Percentiles rank a stretch among this genome's conserved stretches.
These are phyloP conservation scores for Cercophora samala DNA, from an alignment of 495 filamentous ascomycete genomes.

Conservation along the genomic window DNA sequence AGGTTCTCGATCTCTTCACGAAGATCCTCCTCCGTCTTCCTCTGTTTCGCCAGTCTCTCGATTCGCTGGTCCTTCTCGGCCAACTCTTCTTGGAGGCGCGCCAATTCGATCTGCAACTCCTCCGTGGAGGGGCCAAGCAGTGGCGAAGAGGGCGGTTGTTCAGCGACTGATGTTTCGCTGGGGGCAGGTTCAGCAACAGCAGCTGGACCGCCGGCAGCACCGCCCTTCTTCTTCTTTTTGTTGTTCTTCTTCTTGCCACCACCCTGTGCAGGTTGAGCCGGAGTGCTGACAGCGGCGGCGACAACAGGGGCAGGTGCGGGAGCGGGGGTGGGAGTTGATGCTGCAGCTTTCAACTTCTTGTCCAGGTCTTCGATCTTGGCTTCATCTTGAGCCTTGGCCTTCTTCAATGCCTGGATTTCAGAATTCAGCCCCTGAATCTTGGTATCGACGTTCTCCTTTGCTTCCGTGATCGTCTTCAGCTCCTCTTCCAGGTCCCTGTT, in stretches of 20 bases:
- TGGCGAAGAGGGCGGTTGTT: constrained; percentile 25
- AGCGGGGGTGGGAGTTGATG: background rate
- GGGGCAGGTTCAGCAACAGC: constrained; percentile 20
- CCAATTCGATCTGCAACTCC: constrained; percentile 42
- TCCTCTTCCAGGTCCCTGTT: constrained; percentile 41
- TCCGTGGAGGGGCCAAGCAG: constrained; percentile 25
- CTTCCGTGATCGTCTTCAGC: constrained; percentile 29
- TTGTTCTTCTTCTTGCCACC: constrained; percentile 82
- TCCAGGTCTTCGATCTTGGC: constrained; percentile 34
- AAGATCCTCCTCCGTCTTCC: constrained; percentile 74
- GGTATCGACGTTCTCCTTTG: constrained; percentile 32
- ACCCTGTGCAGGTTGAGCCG: constrained; percentile 19
- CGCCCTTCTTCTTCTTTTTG: constrained; percentile 70
- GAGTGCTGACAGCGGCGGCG: background rate
- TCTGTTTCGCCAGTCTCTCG: constrained; percentile 59
- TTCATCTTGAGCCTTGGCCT: constrained; percentile 33
- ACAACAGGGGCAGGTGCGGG: constrained; percentile 17
- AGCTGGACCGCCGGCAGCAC: constrained; percentile 43
- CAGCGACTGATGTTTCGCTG: constrained; percentile 29
- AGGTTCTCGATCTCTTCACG: constrained; percentile 83
- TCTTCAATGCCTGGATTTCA: constrained; percentile 39
- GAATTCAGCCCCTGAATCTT: constrained; percentile 33
- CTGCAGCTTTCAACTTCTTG: constrained; percentile 35
- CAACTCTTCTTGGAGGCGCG: constrained; percentile 56
- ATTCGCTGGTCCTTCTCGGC: constrained; percentile 70